Base-by-base conservation (phyloP, 78 protist species). In the Dictyostelium capitatum region DNA sequence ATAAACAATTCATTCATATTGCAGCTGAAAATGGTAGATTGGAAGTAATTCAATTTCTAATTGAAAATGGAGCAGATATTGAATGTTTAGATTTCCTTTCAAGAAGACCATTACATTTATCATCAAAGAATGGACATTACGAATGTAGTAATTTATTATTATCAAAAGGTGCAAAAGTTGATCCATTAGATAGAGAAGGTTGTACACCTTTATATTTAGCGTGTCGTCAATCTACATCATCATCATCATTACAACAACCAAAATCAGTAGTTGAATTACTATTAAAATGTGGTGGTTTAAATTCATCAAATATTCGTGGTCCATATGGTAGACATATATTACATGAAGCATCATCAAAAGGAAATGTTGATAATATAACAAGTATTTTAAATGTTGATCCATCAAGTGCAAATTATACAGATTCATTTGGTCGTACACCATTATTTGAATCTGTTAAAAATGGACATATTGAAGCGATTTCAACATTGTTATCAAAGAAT, bases 381-480 rank as follows among this genome's bases (percentile, higher is more conserved):
- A 17, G 23, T 12, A 28, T 87, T 0, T 53, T 87, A 14, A 47
- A 79, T 30, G 25, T 79, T 17, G 57, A 46, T 37, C 41, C 57
- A 28, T 28, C 15, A 2, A 14, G 20, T 0, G 77, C 50, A 32
- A 77, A 87, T 64, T 53, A 41, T 11, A 23, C 53, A 0, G 93
- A 87, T 53, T 50, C 53, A 8, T 87, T 87, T n/a, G 84, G 93
- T 65, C 56, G 93, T 15, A 92, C 91, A n/a, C 89, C 95, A 28
- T 15, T 92, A 8, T 79, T 79, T 57, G 92, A 83, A 37, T 32
- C 69, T 4, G 56, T 89, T 17, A 77, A 64, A 54, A 46, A 53
- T 67, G 91, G 95, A 7, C 37, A 47, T 23, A 5, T 48, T 0
- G 83, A 82, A 4, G 20, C 79, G 0, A 20, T 83, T 1, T 15